These are phyloP conservation scores for Apostasia ramifera DNA, from an alignment of 106 monocot species.

Conservation along the genomic window DNA sequence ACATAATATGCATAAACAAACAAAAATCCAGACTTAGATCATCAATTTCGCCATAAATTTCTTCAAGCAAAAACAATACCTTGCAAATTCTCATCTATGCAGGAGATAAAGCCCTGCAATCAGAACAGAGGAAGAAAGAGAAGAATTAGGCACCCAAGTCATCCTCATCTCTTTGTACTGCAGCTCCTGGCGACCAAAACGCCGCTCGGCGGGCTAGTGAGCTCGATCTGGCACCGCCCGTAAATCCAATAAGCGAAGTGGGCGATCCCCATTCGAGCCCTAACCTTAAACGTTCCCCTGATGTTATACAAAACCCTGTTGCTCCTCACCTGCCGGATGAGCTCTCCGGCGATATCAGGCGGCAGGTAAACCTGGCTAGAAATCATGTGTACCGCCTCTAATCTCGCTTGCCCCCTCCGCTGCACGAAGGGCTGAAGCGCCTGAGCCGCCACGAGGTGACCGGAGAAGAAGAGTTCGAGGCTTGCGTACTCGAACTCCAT, in stretches of 20 bases:
- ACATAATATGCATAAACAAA: no score
- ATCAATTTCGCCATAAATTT: no score
- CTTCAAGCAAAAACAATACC: no score
- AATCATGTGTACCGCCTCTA: conserved; percentile 67
- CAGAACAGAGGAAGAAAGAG: no score
- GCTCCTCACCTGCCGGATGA: conserved; percentile 43
- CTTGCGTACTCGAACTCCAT: conserved; percentile 41
- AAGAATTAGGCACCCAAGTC: no score
- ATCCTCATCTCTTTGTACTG: conserved; percentile 51
- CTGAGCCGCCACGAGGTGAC: conserved; percentile 45
- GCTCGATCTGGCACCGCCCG: conserved; percentile 50
- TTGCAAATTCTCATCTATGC: no score
- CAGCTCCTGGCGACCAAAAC: conserved; percentile 72
- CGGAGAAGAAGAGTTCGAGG: conserved; percentile 69
- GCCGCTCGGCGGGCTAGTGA: conserved; percentile 68
- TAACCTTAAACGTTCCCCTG: conserved; percentile 62
- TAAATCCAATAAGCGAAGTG: conserved; percentile 73
- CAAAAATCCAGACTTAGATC: no score
- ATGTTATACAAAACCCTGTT: conserved; percentile 53
- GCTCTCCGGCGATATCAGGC: conserved; percentile 23
- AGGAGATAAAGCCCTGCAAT: no score
- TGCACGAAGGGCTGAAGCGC: conserved; percentile 53
- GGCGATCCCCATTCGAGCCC: conserved; percentile 36
- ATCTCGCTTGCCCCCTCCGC: conserved; percentile 38
- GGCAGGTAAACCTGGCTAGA: conserved; percentile 73